These are phyloP conservation scores for Boletus tomentosulus DNA, from an alignment of 768 basidiomycete species.

Conservation along the genomic window DNA sequence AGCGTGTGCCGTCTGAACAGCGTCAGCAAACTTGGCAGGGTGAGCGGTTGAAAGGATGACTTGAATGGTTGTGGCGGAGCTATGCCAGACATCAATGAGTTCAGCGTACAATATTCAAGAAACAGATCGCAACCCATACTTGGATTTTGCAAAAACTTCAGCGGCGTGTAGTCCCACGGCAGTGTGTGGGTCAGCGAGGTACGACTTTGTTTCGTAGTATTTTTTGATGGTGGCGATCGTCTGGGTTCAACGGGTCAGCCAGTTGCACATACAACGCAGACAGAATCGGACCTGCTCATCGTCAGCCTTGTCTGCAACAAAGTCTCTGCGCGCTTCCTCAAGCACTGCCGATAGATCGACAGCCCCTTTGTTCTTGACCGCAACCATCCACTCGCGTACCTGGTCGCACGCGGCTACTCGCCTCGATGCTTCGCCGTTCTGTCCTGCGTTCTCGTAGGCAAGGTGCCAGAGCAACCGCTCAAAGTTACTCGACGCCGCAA, in stretches of 20 bases:
- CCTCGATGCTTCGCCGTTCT: slow-evolving; percentile 23
- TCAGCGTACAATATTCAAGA: neutral
- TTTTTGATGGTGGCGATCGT: slow-evolving; percentile 77
- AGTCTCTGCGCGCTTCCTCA: slow-evolving; percentile 73
- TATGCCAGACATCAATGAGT: slow-evolving; percentile 24
- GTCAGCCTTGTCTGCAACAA: slow-evolving; percentile 80
- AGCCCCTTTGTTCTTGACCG: slow-evolving; percentile 77
- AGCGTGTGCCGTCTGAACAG: slow-evolving; percentile 70
- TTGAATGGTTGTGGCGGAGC: slow-evolving; percentile 50
- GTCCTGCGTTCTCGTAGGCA: slow-evolving; percentile 59
- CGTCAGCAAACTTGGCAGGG: slow-evolving; percentile 94
- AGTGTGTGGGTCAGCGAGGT: slow-evolving; percentile 93
- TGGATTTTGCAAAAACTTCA: slow-evolving; percentile 49
- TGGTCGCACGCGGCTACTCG: slow-evolving; percentile 52
- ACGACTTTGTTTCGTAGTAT: slow-evolving; percentile 60
- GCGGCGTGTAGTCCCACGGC: slow-evolving; percentile 88
- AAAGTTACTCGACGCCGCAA: slow-evolving; percentile 96
- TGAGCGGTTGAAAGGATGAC: slow-evolving; percentile 92
- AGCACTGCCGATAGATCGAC: slow-evolving; percentile 69
- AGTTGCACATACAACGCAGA: neutral
- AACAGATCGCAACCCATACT: slow-evolving; percentile 39
- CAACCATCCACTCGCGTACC: slow-evolving; percentile 82
- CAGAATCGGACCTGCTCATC: slow-evolving; percentile 66
- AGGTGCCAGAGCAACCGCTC: slow-evolving; percentile 96
- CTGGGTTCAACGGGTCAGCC: slow-evolving; percentile 38